Base-by-base conservation (phyloP, 208 protist genomes). In the Crithidia expoeki region DNA sequence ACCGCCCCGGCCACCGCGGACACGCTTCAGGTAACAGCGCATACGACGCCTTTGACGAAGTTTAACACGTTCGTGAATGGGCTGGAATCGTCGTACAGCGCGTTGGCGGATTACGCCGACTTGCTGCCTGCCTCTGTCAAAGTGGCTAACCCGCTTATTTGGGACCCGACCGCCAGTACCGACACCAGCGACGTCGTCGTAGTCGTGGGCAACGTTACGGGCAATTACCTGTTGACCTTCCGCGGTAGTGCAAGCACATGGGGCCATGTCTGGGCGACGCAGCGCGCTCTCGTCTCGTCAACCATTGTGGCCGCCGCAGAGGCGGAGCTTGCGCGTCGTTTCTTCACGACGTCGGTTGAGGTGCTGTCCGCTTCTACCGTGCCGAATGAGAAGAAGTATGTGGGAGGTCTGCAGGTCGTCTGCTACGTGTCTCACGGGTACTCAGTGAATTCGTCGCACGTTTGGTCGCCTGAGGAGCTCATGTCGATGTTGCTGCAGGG, bases 401-500 rank as follows among this genome's bases (percentile, higher is more conserved):
- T 55, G 12, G 32, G 38, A n/a, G 74, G 59, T 2, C 57, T 80
- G 60, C 44, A 62, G 51, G 68, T 70, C 14, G 27, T 59, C 5
- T 64, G 56, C 46, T 49, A 61, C 12, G 77, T 82, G 11, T 4
- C 68, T 1, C 70, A 82, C 32, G 72, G 71, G 47, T 52, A 68
- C 27, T 30, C 50, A 6, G 36, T 2, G 12, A 10, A 28, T 2
- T 47, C 63, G 4, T 9, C 12, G 12, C 36, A 77, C 25, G 25
- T 56, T 4, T 78, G 71, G 69, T 28, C 42, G 0, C 47, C 50
- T 0, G 51, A 62, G 33, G 49, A 65, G 16, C 9, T 78, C 27
- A 53, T 36, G 21, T 67, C 72, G 23, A 28, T 82, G 59, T 49
- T 78, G 42, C 42, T 72, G 21, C 55, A 52, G 46, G 77, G 46